Percentiles rank a stretch among this genome's conserved stretches.
These are phyloP conservation scores for Trichoderma guizhouense DNA, from an alignment of 2,329 filamentous ascomycete genomes.

Conservation along the genomic window DNA sequence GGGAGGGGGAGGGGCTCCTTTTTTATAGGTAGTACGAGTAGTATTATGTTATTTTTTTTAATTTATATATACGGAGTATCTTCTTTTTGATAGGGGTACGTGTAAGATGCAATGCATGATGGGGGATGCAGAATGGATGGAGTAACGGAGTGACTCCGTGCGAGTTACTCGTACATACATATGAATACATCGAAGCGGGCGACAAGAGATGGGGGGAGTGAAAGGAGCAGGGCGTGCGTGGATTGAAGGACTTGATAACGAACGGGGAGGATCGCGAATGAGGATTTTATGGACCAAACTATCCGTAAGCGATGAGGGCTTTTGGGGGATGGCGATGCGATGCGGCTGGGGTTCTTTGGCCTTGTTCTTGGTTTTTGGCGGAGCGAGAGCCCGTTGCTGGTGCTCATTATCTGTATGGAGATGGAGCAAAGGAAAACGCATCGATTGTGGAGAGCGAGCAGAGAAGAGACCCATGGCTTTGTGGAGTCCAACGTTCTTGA, in stretches of 20 bases:
- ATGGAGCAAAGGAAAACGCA: slow-evolving; percentile 4
- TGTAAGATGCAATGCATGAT: neutral
- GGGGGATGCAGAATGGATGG: neutral
- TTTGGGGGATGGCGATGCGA: neutral
- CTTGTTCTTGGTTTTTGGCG: neutral
- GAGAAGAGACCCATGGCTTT: neutral
- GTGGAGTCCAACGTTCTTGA: slow-evolving; percentile 9
- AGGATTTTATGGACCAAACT: neutral
- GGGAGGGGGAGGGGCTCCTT: neutral
- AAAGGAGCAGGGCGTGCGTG: neutral
- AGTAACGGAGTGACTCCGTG: neutral
- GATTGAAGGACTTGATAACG: neutral
- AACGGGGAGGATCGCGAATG: neutral
- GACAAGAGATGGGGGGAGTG: neutral
- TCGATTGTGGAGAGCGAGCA: neutral
- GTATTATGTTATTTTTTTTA: neutral
- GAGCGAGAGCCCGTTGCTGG: neutral
- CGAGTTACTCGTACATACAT: neutral
- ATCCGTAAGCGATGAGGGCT: slow-evolving; percentile 1
- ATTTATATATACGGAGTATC: neutral
- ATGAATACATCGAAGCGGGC: no score
- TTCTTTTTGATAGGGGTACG: neutral
- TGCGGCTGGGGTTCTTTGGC: neutral
- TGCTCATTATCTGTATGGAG: neutral
- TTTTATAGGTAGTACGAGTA: neutral